Evolutionary conservation across 2,329 filamentous ascomycete genomes (phyloP), one percentile per base, ranked within the genome.

Genomic region (Simplicillium aogashimaense): DNA sequence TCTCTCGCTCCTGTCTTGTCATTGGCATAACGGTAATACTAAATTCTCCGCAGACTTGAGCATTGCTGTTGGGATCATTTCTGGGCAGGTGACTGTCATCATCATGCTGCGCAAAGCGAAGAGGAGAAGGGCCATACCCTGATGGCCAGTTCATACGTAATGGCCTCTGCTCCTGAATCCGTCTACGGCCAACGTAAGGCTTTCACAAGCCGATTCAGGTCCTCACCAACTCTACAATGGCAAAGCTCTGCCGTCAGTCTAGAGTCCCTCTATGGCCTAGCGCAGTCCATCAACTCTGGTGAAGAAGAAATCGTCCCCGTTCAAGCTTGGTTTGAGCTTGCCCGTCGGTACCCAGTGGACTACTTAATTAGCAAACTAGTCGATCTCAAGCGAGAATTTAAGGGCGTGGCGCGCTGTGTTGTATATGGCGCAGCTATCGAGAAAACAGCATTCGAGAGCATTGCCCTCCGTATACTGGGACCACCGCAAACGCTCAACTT

Each of bases 301-400:
- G 49, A 53, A 37, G 40, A 53, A 14, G 70, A 74, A 50, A 50
- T 74, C 31, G 64, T 70, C 20, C 70, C 71, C 13, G 65, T 74
- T 18, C 70, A 74, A 54, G 69, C 65, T 2, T 74, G 70, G 70
- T 75, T 74, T 51, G 70, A 74, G 58, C 60, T 74, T 18, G 63
- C 61, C 17, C 51, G 45, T 4, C 50, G 57, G 30, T 72, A 66
- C 46, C 62, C 65, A 16, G 45, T 55, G n/a, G 58, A 47, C 10
- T 39, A 58, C 13, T 54, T 71, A n/a, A 50, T 68, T 38, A 50
- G 59, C 35, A 41, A 40, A 0, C 47, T 72, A 32, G 61, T 59
- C 9, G 37, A 39, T 18, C 53, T 74, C 37, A 59, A 62, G 50
- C 43, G 52, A 5, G 67, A 65, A 47, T 57, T 75, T 6, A 56